Base-by-base conservation (phyloP, 176 grass and related monocot genomes). In the Thalia dealbata region DNA sequence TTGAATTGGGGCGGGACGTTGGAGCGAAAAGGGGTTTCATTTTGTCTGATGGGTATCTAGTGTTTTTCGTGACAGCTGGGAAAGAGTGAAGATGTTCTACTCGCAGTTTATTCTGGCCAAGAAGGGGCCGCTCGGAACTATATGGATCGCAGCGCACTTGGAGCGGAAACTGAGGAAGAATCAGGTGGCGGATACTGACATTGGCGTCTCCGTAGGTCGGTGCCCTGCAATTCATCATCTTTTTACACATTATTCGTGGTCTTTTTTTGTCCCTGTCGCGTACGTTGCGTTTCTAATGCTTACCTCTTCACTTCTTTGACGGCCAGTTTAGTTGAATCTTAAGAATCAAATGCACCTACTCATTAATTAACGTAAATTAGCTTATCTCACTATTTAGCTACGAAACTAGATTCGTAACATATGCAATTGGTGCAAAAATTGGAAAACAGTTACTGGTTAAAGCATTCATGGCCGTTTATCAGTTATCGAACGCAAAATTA, bases 31-130 rank as follows among this genome's bases (percentile, higher is more conserved):
- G 67, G 67, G 1, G 43, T 70, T 48, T 1, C 44, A 25, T 23
- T 54, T 46, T 11, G 22, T 7, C 54, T 60, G 61, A 79, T 54
- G 81, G 55, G 44, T 21, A 68, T 52, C 75, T 75, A 84, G 85
- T 70, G 81, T 73, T 78, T 76, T 76, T 56, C 23, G 78, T 76
- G 51, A 46, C 69, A 41, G 70, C 3, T 69, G 50, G 24, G 80
- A 82, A 73, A 76, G 46, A 77, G 76, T 35, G 63, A 81, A 91
- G 22, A 99, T 99, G 95, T 99, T 99, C 81, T 99, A 99, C 74
- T 99, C 95, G 14, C 95, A 99, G 95, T 99, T 99, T 87, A 99
- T 99, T 61, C 87, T 99, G 90, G 95, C 95, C 77, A 99, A 99
- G 82, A 99, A 99, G 68, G 95, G 95, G 9, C 95, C 95, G 1